These are phyloP conservation scores for Hirsutella rhossiliensis DNA, from an alignment of 2,329 filamentous ascomycete species.

Conservation along the genomic window DNA sequence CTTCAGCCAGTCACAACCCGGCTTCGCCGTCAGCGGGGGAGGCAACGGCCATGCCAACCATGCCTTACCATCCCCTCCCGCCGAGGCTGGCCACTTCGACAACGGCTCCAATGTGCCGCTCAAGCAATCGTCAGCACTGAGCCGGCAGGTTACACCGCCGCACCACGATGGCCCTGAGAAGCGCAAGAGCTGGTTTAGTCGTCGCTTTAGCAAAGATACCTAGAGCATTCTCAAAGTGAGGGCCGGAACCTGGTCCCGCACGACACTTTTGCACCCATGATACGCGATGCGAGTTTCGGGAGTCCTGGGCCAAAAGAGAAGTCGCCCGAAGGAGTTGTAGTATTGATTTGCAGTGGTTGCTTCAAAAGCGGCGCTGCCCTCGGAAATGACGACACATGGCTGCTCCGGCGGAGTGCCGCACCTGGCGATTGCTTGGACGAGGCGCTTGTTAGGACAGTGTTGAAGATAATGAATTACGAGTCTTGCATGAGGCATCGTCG, in stretches of 20 bases:
- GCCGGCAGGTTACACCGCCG: slow-evolving; percentile 12
- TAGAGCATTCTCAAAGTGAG: not conserved
- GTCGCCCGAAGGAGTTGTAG: no score
- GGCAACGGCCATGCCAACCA: slow-evolving; percentile 9
- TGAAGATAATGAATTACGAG: slow-evolving; percentile 5
- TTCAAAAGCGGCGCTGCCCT: no score
- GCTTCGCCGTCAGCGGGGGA: slow-evolving; percentile 21
- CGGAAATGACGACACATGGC: no score
- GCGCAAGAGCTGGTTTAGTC: slow-evolving; percentile 82
- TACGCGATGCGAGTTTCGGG: no score
- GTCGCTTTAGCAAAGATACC: slow-evolving; percentile 57
- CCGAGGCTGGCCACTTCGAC: slow-evolving; percentile 6
- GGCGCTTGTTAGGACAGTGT: no score
- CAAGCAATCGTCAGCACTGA: slow-evolving; percentile 16
- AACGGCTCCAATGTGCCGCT: slow-evolving; percentile 12
- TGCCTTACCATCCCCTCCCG: slow-evolving; percentile 13
- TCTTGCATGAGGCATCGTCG: slow-evolving; percentile 10
- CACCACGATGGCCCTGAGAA: slow-evolving; percentile 41
- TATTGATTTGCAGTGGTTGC: no score
- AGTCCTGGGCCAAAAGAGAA: no score
- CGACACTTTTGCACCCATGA: no score
- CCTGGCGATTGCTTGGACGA: no score
- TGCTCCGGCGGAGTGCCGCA: no score
- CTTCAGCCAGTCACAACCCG: slow-evolving; percentile 31
- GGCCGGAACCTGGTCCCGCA: no score